Evolutionary conservation across 192 early-diverging fungal species (phyloP), one percentile per base, ranked within the genome.

Genomic region (Backusella tuberculispora): DNA sequence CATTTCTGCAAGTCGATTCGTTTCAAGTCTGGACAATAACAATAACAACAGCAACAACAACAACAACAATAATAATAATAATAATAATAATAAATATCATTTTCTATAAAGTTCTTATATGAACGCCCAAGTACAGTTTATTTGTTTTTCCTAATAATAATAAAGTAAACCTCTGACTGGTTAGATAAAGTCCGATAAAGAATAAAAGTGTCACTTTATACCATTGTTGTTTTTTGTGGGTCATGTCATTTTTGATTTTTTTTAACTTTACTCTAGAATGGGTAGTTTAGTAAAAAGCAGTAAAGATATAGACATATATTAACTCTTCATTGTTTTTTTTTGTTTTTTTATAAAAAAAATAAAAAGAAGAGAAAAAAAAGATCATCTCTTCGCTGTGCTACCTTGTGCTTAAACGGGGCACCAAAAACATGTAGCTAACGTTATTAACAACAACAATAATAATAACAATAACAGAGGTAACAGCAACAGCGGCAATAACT

Each of bases 241-340:
- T 26, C 53, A 60, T 10, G 4, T 43, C 26, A 13, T 60, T 60
- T 60, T 60, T 60, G 53, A 60, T 9, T 60, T 13, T 60, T 26
- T 26, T 1, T n/a, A n/a, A n/a, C n/a, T n/a, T n/a, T n/a, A n/a
- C 50, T 24, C 5, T 56, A 42, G 7, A 42, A 42, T 5, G 3
- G 50, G 50, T 21, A 56, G 50, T 56, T 56, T 56, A 56, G 50
- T 21, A 56, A 56, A 42, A 56, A 56, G 50, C 50, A 56, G 50
- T 56, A 56, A 56, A 21, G 7, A 56, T 21, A 8, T 56, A 48
- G 8, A 21, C 19, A 56, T 12, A 56, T 34, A 34, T 34, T 34
- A 60, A 24, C 53, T 60, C 53, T 60, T 60, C 21, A 60, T 60
- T 60, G 53, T 60, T 24, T 26, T 26, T 60, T 19, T 60, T n/a